Conservation (phyloP, 305 asterid species). For the Fraxinus baroniana region DNA sequence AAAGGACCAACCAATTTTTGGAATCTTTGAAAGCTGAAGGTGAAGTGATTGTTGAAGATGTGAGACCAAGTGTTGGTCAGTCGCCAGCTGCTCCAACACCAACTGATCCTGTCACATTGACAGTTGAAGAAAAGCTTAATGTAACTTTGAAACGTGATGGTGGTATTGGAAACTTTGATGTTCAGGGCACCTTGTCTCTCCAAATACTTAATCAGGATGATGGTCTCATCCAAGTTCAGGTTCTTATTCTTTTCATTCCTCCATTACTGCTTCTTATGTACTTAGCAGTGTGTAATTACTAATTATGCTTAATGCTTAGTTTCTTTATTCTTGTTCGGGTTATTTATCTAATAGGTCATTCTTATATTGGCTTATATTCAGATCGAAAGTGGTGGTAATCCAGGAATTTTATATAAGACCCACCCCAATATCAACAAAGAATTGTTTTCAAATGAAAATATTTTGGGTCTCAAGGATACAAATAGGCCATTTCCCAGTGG, state of each 20-base stretch:
- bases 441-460: conserved; percentile 55
- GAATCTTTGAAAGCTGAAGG: conserved; percentile 96
- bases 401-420: conserved; percentile 57
- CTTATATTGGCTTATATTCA: conserved; percentile 26
- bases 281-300: neutral
- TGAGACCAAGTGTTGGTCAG: conserved; percentile 71
- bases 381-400: conserved; percentile 68
- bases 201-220: conserved; percentile 69
- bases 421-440: conserved; percentile 81
- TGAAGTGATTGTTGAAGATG: conserved; percentile 86
- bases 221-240: conserved; percentile 78
- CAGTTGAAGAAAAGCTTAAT: conserved; percentile 70
- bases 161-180: conserved; percentile 64
- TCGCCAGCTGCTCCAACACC: conserved; percentile 67
- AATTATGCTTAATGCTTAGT: conserved; percentile 6
- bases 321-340: conserved; percentile 5
- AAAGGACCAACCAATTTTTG: conserved; percentile 80
- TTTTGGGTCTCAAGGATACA: conserved; percentile 68
- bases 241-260: conserved; percentile 27
- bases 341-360: neutral
- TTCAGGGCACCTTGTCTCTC: conserved; percentile 66
- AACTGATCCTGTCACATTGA: conserved; percentile 89
- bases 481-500: conserved; percentile 65
- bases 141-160: conserved; percentile 67
- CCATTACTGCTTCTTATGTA: neutral